These are phyloP conservation scores for Casuarina glauca DNA, from an alignment of 306 rosid species.

Conservation along the genomic window DNA sequence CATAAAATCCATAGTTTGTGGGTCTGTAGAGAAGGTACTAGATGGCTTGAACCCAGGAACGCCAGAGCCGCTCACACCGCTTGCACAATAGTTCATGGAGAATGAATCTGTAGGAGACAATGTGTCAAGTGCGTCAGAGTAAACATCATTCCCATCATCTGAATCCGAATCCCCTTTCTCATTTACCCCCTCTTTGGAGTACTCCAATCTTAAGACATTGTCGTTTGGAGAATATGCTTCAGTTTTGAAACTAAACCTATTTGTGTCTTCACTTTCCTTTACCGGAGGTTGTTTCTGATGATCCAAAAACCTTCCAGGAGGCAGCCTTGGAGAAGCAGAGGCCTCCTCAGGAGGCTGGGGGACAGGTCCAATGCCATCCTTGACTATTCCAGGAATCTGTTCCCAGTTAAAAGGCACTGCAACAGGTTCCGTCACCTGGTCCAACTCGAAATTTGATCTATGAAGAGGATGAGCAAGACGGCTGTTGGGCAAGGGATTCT, in stretches of 20 bases:
- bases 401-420: slow-evolving; percentile 97
- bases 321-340: slow-evolving; percentile 55
- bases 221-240: slow-evolving; percentile 37
- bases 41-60: slow-evolving; percentile 41
- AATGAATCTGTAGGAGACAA: slow-evolving; percentile 57
- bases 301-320: slow-evolving; percentile 52
- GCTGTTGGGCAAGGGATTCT: slow-evolving; percentile 30
- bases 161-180: slow-evolving; percentile 36
- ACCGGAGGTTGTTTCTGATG: slow-evolving; percentile 30
- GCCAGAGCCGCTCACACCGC: slow-evolving; percentile 66
- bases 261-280: slow-evolving; percentile 36
- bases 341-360: slow-evolving; percentile 32
- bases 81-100: slow-evolving; percentile 71
- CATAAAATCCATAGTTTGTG: slow-evolving; percentile 83
- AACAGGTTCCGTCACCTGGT: slow-evolving; percentile 72
- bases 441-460: slow-evolving; percentile 44
- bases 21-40: slow-evolving; percentile 58
- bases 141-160: slow-evolving; percentile 47
- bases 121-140: slow-evolving; percentile 71
- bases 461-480: slow-evolving; percentile 41
- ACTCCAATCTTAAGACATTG: slow-evolving; percentile 27
- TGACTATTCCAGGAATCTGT: slow-evolving; percentile 75
- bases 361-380: slow-evolving; percentile 44
- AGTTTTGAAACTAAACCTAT: slow-evolving; percentile 17
- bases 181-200: slow-evolving; percentile 30